phyloP scores from a whole-genome alignment of 805 yeast genomes.

The Yarrowia sp. region DNA sequence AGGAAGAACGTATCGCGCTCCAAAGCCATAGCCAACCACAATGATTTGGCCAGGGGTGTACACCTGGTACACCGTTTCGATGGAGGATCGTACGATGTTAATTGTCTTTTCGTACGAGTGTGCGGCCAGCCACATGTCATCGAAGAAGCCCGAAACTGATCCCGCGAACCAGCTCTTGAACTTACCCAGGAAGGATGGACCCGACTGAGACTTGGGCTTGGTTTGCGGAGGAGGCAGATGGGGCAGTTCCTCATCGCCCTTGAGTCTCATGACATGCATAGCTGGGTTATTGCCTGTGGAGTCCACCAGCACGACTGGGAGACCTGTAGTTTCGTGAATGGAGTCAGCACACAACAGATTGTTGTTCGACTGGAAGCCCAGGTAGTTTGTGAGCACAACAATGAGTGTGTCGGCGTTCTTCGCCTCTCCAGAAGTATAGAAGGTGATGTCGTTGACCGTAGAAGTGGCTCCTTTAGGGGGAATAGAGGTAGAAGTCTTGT shows the following conservation, averaged over 20 bases:
- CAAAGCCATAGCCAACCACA: conserved; percentile 38
- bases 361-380: conserved; percentile 35
- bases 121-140: conserved; percentile 40
- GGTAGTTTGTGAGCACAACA: conserved; percentile 36
- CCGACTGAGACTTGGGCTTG: neutral
- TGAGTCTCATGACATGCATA: conserved; percentile 16
- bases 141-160: conserved; percentile 36
- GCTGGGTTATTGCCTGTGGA: conserved; percentile 31
- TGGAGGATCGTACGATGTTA: conserved; percentile 32
- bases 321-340: conserved; percentile 32
- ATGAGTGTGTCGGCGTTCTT: conserved; percentile 6
- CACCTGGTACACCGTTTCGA: conserved; percentile 35
- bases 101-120: conserved; percentile 37
- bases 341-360: conserved; percentile 36
- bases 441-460: neutral
- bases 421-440: neutral
- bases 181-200: conserved; percentile 25
- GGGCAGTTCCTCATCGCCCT: conserved; percentile 15
- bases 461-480: neutral
- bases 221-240: conserved; percentile 7
- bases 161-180: conserved; percentile 33
- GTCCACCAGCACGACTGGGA: conserved; percentile 37
- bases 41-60: conserved; percentile 34
- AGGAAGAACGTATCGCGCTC: conserved; percentile 36
- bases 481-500: neutral